Conservation (phyloP, 306 rosid genomes). For the Acacia melanoxylon region DNA sequence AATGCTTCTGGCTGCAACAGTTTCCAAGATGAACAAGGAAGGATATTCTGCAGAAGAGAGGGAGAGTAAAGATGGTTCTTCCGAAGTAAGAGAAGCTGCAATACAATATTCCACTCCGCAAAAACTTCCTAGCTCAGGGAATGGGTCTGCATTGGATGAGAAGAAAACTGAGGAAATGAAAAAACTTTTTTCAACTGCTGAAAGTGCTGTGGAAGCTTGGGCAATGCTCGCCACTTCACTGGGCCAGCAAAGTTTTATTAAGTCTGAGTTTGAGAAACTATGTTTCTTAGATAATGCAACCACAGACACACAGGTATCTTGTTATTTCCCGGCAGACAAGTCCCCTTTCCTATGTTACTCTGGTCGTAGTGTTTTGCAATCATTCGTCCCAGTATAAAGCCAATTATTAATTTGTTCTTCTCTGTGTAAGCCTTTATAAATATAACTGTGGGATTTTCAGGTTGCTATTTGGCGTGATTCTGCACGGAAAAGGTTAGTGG, state of each 20-base stretch:
- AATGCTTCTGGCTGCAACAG: slow-evolving; percentile 83
- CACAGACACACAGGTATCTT: slow-evolving; percentile 87
- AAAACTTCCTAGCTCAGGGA: slow-evolving; percentile 43
- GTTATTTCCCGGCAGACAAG: slow-evolving; percentile 29
- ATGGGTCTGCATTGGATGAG: slow-evolving; percentile 54
- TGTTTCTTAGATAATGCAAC: slow-evolving; percentile 82
- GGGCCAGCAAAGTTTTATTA: slow-evolving; percentile 92
- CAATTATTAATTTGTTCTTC: slow-evolving; percentile 15
- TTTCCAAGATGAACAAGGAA: slow-evolving; percentile 70
- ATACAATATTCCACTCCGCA: slow-evolving; percentile 32
- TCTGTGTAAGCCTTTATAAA: slow-evolving; percentile 28
- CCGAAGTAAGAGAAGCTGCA: slow-evolving; percentile 37
- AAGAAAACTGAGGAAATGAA: slow-evolving; percentile 79
- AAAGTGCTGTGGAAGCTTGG: slow-evolving; percentile 98
- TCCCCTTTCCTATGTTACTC: slow-evolving; percentile 21
- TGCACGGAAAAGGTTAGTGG: slow-evolving; percentile 67
- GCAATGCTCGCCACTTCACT: slow-evolving; percentile 92
- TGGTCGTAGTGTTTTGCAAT: neutral
- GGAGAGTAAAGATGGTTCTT: slow-evolving; percentile 40
- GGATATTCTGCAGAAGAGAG: slow-evolving; percentile 43
- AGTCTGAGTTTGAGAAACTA: slow-evolving; percentile 91
- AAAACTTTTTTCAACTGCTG: slow-evolving; percentile 84
- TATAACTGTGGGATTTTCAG: slow-evolving; percentile 50
- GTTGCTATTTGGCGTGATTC: slow-evolving; percentile 97
- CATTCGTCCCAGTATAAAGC: slow-evolving; percentile 14